Evolutionary conservation across 371 early-diverging fungal genomes (phyloP).

Genomic region (Mucor saturninus): DNA sequence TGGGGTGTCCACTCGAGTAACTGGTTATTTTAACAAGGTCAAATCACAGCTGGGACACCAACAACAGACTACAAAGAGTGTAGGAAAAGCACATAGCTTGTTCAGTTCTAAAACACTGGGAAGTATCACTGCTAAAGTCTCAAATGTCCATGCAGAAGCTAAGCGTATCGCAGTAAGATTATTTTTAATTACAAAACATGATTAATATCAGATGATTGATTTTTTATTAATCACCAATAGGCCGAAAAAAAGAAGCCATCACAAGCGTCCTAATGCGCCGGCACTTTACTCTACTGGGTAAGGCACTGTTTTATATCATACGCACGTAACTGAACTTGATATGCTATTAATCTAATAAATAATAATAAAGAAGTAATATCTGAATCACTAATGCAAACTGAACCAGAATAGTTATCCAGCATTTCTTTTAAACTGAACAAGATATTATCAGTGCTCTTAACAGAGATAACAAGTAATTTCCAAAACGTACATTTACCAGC

Average conservation of each 20-base stretch:
- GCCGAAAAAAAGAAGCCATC: conserved; percentile 1
- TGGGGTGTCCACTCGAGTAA: conserved; percentile 35
- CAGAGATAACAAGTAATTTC: no score
- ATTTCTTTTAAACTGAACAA: no score
- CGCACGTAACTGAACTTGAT: no score
- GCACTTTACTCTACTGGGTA: no score
- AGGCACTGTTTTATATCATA: no score
- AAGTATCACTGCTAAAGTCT: conserved; percentile 46
- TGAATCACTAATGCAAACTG: no score
- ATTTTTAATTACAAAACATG: not conserved
- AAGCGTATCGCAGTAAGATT: conserved; percentile 46
- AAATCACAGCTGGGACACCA: no score
- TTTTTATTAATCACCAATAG: not conserved
- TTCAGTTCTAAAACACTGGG: conserved; percentile 45
- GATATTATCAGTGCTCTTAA: no score
- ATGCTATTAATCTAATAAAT: no score
- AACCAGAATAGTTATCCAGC: no score
- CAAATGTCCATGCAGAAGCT: conserved; percentile 58
- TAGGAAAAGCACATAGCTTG: conserved; percentile 34
- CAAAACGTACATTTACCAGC: no score
- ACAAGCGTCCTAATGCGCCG: not conserved
- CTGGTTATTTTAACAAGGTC: conserved; percentile 35
- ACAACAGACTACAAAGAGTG: not conserved
- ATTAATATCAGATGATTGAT: not conserved
- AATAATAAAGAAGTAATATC: no score